These are phyloP conservation scores for Pyricularia sp. DNA, from an alignment of 2,329 filamentous ascomycete species.

Conservation along the genomic window DNA sequence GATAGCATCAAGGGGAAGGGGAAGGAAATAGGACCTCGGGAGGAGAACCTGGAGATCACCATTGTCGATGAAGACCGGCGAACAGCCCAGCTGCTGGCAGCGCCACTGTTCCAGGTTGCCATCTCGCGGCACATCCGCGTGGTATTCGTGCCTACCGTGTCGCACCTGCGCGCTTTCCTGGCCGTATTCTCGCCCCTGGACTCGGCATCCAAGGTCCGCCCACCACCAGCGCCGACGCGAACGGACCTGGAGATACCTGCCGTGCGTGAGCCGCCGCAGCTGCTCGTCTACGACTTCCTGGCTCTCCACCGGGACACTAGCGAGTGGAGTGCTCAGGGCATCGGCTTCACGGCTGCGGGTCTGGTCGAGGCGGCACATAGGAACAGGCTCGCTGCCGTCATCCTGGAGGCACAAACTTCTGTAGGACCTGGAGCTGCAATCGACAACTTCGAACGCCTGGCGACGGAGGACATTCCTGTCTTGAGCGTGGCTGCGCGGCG, in stretches of 20 bases:
- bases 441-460: background rate
- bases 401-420: constrained; percentile 35
- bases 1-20: background rate
- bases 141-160: constrained; percentile 65
- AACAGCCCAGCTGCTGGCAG: constrained; percentile 16
- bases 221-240: constrained; percentile 6
- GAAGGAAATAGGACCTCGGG: background rate
- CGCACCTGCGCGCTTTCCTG: constrained; percentile 69
- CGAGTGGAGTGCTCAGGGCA: constrained; percentile 68
- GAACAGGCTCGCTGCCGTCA: constrained; percentile 30
- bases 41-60: background rate
- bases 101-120: constrained; percentile 60
- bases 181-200: constrained; percentile 38
- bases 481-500: constrained; percentile 46
- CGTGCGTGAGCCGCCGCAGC: constrained; percentile 22
- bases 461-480: constrained; percentile 45
- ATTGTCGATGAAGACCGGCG: background rate
- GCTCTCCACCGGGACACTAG: constrained; percentile 57
- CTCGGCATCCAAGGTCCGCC: constrained; percentile 21
- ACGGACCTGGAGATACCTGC: constrained; percentile 1
- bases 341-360: constrained; percentile 51
- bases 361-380: constrained; percentile 51
- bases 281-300: constrained; percentile 58
- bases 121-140: constrained; percentile 60
- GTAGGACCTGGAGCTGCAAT: constrained; percentile 14